Conservation (phyloP, 495 filamentous ascomycete genomes). For the Penicillium arizonense region DNA sequence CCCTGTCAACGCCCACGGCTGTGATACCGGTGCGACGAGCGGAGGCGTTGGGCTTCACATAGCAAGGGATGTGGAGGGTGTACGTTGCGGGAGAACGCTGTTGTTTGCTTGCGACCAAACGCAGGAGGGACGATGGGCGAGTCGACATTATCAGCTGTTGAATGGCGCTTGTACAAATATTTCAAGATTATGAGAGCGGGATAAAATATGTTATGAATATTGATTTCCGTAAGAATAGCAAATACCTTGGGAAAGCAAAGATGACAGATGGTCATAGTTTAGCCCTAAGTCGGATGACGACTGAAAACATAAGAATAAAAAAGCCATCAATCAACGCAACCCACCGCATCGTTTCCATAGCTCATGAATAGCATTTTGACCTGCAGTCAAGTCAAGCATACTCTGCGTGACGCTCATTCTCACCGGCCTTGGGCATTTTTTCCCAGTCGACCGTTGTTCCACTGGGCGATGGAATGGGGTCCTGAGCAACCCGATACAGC, state of each 20-base stretch:
- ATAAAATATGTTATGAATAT: not conserved
- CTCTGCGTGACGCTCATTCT: not conserved
- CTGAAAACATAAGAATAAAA: not conserved
- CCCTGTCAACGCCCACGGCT: constrained; percentile 48
- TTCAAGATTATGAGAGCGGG: too few relatives aligned
- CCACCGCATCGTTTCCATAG: not conserved
- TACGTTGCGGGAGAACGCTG: constrained; percentile 11
- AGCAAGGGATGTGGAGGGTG: constrained; percentile 50
- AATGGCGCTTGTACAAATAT: too few relatives aligned
- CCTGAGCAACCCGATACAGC: constrained; percentile 32
- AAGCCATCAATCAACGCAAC: not conserved
- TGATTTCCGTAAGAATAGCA: not conserved
- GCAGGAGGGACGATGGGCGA: constrained; percentile 17
- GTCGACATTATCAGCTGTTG: constrained; percentile 7
- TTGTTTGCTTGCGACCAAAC: constrained; percentile 19
- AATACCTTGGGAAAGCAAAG: not conserved
- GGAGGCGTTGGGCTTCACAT: constrained; percentile 63
- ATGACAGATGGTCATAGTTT: not conserved
- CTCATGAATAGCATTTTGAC: not conserved
- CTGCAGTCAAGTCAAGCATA: not conserved
- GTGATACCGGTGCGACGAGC: constrained; percentile 58
- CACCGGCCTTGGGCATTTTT: not conserved
- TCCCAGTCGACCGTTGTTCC: not conserved
- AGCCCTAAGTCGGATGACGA: not conserved
- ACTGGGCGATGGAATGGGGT: not conserved